Percentiles rank a stretch among this genome's conserved stretches.
These are phyloP conservation scores for Ogataea trehaloabstinens DNA, from an alignment of 805 yeast genomes.

Conservation along the genomic window DNA sequence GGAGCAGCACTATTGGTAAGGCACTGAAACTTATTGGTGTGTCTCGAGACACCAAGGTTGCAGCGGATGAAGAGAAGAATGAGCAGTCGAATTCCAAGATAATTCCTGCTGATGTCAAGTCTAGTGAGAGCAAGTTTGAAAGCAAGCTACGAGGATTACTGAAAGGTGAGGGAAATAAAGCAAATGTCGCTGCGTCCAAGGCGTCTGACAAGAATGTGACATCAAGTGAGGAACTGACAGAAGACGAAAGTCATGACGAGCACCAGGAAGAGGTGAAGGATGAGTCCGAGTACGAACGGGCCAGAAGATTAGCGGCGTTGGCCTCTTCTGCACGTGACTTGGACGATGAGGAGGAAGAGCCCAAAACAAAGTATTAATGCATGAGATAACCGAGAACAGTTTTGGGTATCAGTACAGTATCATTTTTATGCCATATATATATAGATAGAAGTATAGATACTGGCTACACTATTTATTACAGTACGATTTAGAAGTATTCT, in stretches of 20 bases:
- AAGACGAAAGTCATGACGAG: constrained; percentile 12
- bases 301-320: constrained; percentile 31
- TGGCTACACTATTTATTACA: too few species aligned
- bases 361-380: constrained; percentile 8
- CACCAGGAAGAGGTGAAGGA: constrained; percentile 21
- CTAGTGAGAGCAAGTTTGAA: constrained; percentile 21
- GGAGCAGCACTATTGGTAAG: constrained; percentile 14
- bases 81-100: constrained; percentile 18
- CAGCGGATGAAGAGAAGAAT: constrained; percentile 20
- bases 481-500: too few species aligned
- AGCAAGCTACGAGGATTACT: constrained; percentile 25
- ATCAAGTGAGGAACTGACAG: constrained; percentile 15
- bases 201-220: constrained; percentile 1
- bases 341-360: constrained; percentile 37
- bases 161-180: constrained; percentile 22
- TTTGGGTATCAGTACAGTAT: too few species aligned
- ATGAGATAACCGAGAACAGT: too few species aligned
- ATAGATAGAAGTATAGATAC: too few species aligned
- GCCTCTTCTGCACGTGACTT: constrained; percentile 29
- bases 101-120: constrained; percentile 16
- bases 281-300: constrained; percentile 27
- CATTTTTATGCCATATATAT: too few species aligned
- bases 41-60: constrained; percentile 8
- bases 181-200: constrained; percentile 11
- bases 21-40: constrained; percentile 27